These are phyloP conservation scores for Cryptococcus neoformans DNA, from an alignment of 1,284 basidiomycete genomes.

Conservation along the genomic window DNA sequence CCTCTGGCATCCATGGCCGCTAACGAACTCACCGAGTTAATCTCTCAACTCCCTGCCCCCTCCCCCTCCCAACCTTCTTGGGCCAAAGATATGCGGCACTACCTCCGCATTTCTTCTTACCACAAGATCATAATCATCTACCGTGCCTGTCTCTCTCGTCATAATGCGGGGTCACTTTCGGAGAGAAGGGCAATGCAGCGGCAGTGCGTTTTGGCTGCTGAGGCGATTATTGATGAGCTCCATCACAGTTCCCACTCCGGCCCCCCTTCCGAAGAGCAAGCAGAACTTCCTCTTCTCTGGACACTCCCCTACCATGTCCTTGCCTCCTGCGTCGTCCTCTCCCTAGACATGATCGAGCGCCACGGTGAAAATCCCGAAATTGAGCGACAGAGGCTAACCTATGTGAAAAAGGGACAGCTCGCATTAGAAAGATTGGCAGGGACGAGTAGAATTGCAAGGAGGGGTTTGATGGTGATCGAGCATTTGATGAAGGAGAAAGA, in stretches of 20 bases:
- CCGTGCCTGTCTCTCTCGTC: too few species aligned
- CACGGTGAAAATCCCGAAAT: conserved; percentile 1
- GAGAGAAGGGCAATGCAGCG: conserved; percentile 10
- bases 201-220: conserved; percentile 9
- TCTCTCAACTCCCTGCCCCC: too few species aligned
- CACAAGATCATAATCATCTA: too few species aligned
- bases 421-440: conserved; percentile 5
- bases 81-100: too few species aligned
- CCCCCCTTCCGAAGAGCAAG: conserved; percentile 9
- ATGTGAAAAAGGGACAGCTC: conserved; percentile 7
- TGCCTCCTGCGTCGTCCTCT: conserved; percentile 20
- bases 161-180: not conserved
- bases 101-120: too few species aligned
- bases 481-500: conserved; percentile 1
- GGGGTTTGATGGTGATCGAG: too few species aligned
- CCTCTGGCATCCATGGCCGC: too few species aligned
- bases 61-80: too few species aligned
- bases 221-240: conserved; percentile 16
- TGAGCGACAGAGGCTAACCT: not conserved
- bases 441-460: too few species aligned
- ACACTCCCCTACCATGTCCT: conserved; percentile 23
- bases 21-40: too few species aligned
- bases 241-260: not conserved
- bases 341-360: conserved; percentile 13
- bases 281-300: conserved; percentile 7